Evolutionary conservation across 106 monocot species (phyloP).

Genomic region (Acanthochlamys bracteata): DNA sequence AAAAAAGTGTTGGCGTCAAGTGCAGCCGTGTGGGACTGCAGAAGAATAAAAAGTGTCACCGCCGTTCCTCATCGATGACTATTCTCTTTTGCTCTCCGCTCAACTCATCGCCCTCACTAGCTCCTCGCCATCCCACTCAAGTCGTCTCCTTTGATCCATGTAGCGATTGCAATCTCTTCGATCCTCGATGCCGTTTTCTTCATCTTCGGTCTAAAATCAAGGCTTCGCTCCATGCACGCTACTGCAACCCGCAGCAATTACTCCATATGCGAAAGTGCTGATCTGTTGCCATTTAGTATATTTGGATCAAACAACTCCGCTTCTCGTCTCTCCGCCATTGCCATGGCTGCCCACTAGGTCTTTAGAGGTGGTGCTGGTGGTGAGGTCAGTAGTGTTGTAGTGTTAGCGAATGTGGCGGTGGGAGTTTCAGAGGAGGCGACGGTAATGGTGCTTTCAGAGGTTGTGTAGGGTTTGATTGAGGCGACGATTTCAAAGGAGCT

Average conservation of each 20-base stretch:
- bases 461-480: no score
- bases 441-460: no score
- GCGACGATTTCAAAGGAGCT: no score
- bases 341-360: slow-evolving; percentile 31
- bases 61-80: not conserved
- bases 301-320: slow-evolving; percentile 38
- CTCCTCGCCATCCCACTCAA: not conserved
- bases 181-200: slow-evolving; percentile 31
- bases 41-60: not conserved
- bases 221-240: slow-evolving; percentile 20
- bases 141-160: not conserved
- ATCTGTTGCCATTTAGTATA: slow-evolving; percentile 4
- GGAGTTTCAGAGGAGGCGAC: no score
- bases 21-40: no score
- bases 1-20: no score
- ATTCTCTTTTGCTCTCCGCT: not conserved
- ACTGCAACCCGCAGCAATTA: slow-evolving; percentile 31
- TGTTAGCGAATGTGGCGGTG: no score
- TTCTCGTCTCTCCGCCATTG: slow-evolving; percentile 24
- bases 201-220: slow-evolving; percentile 33
- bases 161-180: slow-evolving; percentile 32
- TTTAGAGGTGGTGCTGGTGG: no score
- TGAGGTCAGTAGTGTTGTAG: no score
- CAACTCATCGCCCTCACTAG: not conserved
- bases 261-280: slow-evolving; percentile 18